Conservation (phyloP, 805 yeast genomes). For the Brettanomyces bruxellensis region DNA sequence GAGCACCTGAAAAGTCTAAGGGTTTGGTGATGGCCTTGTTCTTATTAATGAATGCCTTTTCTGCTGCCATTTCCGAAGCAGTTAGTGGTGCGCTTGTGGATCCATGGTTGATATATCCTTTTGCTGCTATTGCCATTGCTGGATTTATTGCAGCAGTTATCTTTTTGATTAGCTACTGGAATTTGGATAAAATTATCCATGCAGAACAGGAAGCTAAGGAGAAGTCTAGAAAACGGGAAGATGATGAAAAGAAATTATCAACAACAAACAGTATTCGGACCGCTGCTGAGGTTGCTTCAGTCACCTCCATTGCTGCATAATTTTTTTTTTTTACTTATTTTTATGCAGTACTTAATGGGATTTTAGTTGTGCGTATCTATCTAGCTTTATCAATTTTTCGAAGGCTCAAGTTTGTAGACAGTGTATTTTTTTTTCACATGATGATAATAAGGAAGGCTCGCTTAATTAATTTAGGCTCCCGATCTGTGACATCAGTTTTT, state of each 20-base stretch:
- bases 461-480: too few species aligned
- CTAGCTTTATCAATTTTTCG: too few species aligned
- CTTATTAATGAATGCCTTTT: conserved; percentile 32
- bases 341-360: too few species aligned
- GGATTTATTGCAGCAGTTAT: conserved; percentile 25
- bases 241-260: neutral
- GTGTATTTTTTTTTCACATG: neutral
- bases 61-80: conserved; percentile 39
- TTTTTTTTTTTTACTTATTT: too few species aligned
- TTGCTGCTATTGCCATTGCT: conserved; percentile 30
- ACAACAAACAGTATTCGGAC: neutral
- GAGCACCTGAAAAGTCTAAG: conserved; percentile 44
- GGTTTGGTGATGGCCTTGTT: conserved; percentile 41
- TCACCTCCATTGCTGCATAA: neutral
- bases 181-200: conserved; percentile 21
- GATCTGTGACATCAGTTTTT: too few species aligned
- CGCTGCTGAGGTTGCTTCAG: neutral
- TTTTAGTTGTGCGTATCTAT: too few species aligned
- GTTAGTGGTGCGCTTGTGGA: conserved; percentile 31
- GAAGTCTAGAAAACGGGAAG: conserved; percentile 4
- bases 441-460: too few species aligned
- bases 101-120: conserved; percentile 35
- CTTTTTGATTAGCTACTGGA: conserved; percentile 22
- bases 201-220: conserved; percentile 15
- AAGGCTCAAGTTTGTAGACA: too few species aligned